Conservation (phyloP, 306 rosid genomes). For the Chamaecrista fasciculata region DNA sequence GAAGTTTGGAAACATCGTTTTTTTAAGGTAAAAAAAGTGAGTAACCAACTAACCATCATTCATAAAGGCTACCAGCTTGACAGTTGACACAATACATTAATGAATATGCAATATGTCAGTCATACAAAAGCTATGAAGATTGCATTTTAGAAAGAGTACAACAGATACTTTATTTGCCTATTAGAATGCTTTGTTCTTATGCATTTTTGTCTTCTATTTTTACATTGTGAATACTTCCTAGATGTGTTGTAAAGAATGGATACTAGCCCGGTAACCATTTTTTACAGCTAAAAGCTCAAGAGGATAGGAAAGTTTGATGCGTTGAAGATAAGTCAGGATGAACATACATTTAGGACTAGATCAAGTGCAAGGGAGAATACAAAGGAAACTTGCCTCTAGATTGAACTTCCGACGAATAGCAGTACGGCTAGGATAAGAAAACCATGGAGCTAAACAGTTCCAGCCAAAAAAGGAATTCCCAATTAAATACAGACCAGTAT, state of each 20-base stretch:
- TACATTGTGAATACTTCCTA: conserved; percentile 3
- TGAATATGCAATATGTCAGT: neutral
- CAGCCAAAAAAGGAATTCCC: conserved; percentile 71
- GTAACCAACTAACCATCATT: neutral
- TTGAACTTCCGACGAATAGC: conserved; percentile 82
- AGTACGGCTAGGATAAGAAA: conserved; percentile 78
- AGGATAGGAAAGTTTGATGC: neutral
- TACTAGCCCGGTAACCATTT: neutral
- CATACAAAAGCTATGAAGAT: neutral
- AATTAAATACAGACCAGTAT: conserved; percentile 66
- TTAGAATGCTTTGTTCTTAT: neutral
- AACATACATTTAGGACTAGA: neutral
- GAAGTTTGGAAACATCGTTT: conserved; percentile 8
- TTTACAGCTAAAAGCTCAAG: neutral
- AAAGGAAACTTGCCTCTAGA: conserved; percentile 69
- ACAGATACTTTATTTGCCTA: neutral
- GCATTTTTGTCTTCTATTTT: neutral
- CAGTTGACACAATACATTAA: neutral
- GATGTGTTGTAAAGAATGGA: neutral
- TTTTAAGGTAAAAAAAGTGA: neutral
- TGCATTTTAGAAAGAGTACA: conserved; percentile 7
- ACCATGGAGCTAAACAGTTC: conserved; percentile 82
- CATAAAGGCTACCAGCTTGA: neutral
- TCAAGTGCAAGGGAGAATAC: neutral
- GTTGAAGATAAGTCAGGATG: neutral